Evolutionary conservation across 2,329 filamentous ascomycete genomes (phyloP).

Genomic region (Grosmannia serpens): DNA sequence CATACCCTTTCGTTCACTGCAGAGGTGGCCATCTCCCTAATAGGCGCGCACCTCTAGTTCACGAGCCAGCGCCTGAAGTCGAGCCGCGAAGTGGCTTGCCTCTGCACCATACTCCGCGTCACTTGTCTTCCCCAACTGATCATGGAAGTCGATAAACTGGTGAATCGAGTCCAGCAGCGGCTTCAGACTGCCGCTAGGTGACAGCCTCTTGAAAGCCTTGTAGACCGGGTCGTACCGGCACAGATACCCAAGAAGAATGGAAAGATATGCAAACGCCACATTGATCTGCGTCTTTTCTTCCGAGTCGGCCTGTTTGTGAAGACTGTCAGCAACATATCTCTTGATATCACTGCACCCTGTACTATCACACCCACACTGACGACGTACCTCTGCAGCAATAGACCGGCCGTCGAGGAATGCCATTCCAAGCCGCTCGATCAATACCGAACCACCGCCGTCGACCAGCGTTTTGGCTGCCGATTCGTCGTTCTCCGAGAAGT

Average conservation of each 20-base stretch:
- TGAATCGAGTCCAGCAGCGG: constrained; percentile 40
- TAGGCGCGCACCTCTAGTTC: constrained; percentile 20
- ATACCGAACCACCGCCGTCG: constrained; percentile 20
- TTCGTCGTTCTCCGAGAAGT: constrained; percentile 69
- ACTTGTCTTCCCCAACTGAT: constrained; percentile 32
- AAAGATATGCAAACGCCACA: constrained; percentile 77
- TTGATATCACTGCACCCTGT: too few relatives aligned
- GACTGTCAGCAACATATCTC: constrained; percentile 1
- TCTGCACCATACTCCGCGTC: constrained; percentile 22
- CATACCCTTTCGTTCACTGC: neutral
- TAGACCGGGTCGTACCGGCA: constrained; percentile 44
- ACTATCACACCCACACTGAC: neutral
- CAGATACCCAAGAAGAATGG: constrained; percentile 73
- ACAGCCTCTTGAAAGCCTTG: constrained; percentile 28
- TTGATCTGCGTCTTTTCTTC: constrained; percentile 66
- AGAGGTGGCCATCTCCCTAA: neutral
- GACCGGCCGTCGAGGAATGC: constrained; percentile 59
- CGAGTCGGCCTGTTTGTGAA: constrained; percentile 45
- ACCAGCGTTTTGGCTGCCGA: constrained; percentile 40
- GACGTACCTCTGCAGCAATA: constrained; percentile 55
- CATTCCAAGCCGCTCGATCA: constrained; percentile 41
- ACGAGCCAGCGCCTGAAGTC: constrained; percentile 27
- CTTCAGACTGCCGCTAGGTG: constrained; percentile 30
- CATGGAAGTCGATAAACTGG: constrained; percentile 42
- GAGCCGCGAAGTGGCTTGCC: constrained; percentile 21